These are phyloP conservation scores for Lophiostoma macrostomum DNA, from an alignment of 495 filamentous ascomycete genomes.

Conservation along the genomic window DNA sequence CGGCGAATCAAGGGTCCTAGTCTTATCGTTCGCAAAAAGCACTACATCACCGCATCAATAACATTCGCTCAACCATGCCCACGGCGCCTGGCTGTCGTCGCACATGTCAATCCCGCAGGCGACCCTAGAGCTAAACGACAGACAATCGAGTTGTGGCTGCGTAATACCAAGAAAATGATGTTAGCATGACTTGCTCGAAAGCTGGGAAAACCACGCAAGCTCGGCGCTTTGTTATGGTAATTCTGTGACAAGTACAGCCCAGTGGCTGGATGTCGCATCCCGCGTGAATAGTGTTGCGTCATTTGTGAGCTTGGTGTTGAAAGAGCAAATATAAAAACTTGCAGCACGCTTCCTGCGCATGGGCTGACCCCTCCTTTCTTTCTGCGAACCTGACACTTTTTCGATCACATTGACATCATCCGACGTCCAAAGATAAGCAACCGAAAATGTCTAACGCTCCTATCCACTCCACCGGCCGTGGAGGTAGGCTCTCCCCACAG, in stretches of 20 bases:
- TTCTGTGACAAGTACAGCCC: no score
- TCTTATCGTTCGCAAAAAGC: slow-evolving; percentile 31
- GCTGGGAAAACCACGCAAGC: no score
- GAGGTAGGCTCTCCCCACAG: slow-evolving; percentile 31
- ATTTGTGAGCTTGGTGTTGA: neutral
- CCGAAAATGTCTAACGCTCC: slow-evolving; percentile 20
- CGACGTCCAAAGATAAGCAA: neutral
- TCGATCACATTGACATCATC: neutral
- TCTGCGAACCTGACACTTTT: neutral
- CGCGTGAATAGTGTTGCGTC: slow-evolving; percentile 18
- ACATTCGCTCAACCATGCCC: slow-evolving; percentile 1
- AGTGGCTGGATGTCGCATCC: slow-evolving; percentile 4
- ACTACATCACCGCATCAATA: slow-evolving; percentile 32
- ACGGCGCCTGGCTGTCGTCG: neutral
- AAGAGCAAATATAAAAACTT: slow-evolving; percentile 28
- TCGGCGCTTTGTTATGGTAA: no score
- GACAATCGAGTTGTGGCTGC: slow-evolving; percentile 5
- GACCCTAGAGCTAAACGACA: neutral
- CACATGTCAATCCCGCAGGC: slow-evolving; percentile 5
- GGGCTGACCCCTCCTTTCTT: neutral
- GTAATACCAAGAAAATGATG: no score
- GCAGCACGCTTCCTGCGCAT: neutral
- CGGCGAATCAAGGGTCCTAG: slow-evolving; percentile 17
- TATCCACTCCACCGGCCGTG: slow-evolving; percentile 41
- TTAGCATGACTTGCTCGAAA: no score